phyloP scores from a whole-genome alignment of 805 yeast genomes.

The Groenewaldozyma salmanticensis region DNA sequence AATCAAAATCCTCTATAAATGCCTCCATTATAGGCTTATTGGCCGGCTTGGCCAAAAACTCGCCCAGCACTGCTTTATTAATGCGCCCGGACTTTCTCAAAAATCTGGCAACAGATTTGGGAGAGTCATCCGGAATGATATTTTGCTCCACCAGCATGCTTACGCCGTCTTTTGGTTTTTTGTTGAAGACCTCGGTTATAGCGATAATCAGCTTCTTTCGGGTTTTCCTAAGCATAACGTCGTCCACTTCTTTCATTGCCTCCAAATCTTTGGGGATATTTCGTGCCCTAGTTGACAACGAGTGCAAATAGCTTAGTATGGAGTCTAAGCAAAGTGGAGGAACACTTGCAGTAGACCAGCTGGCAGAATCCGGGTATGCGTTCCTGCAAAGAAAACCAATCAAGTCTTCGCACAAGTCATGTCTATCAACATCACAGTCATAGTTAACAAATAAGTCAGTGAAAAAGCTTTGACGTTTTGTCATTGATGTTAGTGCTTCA shows the following conservation, averaged over 20 bases:
- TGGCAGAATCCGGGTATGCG: conserved; percentile 79
- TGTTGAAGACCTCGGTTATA: conserved; percentile 69
- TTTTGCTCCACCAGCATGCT: conserved; percentile 52
- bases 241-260: conserved; percentile 7
- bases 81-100: conserved; percentile 71
- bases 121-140: conserved; percentile 41
- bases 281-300: conserved; percentile 38
- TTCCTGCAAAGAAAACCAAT: conserved; percentile 64
- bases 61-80: conserved; percentile 84
- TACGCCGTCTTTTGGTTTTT: conserved; percentile 69
- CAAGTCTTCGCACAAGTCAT: conserved; percentile 61
- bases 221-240: conserved; percentile 14
- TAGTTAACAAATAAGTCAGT: conserved; percentile 68
- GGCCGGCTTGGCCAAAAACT: conserved; percentile 66
- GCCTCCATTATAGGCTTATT: conserved; percentile 49
- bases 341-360: conserved; percentile 68
- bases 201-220: conserved; percentile 64
- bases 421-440: conserved; percentile 84
- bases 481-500: conserved; percentile 61
- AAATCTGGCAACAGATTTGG: conserved; percentile 61
- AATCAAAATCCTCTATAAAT: conserved; percentile 67
- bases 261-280: conserved; percentile 16
- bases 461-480: conserved; percentile 45
- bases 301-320: conserved; percentile 56
- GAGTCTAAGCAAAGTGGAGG: conserved; percentile 95